phyloP scores from a whole-genome alignment of 2,329 filamentous ascomycete genomes.

The Neoascochyta sp. region DNA sequence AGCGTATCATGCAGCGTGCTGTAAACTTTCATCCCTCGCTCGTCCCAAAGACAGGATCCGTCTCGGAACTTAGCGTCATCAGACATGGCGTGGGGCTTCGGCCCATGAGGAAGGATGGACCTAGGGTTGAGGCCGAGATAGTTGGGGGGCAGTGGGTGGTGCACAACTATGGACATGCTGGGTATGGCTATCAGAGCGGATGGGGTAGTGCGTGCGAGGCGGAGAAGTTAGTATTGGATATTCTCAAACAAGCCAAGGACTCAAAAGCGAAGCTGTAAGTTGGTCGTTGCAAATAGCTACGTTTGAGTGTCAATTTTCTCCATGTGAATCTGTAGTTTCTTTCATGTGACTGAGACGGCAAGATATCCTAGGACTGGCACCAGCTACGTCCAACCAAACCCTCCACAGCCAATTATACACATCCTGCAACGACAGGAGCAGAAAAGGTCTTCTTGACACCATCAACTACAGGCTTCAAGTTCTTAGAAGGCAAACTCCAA shows the following conservation, averaged over 20 bases:
- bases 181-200: conserved; percentile 64
- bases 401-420: too few species aligned
- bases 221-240: conserved; percentile 37
- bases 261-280: conserved; percentile 9
- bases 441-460: conserved; percentile 19
- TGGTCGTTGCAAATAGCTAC: too few species aligned
- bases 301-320: too few species aligned
- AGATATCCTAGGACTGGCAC: too few species aligned
- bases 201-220: conserved; percentile 44
- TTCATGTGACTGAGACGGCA: too few species aligned
- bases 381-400: too few species aligned
- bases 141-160: conserved; percentile 64
- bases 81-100: conserved; percentile 79
- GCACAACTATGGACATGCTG: conserved; percentile 76
- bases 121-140: conserved; percentile 69
- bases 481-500: conserved; percentile 35
- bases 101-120: conserved; percentile 68
- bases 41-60: conserved; percentile 58
- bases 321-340: too few species aligned
- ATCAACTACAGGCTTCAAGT: conserved; percentile 29
- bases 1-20: conserved; percentile 78
- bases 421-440: too few species aligned
- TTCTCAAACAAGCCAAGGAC: conserved; percentile 12
- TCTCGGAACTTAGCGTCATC: conserved; percentile 67
- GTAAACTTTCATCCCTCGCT: conserved; percentile 63